Evolutionary conservation across 768 basidiomycete genomes (phyloP).

Genomic region (Cubamyces sp.): DNA sequence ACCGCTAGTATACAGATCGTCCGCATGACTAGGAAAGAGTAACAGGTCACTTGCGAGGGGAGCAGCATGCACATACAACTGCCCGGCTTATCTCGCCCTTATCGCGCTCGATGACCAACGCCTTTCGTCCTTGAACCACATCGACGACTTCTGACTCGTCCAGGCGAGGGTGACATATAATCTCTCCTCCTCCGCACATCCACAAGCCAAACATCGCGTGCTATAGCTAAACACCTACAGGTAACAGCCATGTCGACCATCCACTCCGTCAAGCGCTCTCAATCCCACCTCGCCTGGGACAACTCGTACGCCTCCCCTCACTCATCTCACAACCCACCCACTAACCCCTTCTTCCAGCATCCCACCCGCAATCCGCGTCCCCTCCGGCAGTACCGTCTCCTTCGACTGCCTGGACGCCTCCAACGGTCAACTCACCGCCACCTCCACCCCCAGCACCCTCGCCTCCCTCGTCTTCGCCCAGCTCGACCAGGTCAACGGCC

Average conservation of each 20-base stretch:
- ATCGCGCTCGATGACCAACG: too few species aligned
- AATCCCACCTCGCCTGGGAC: constrained; percentile 63
- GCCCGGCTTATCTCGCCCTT: too few species aligned
- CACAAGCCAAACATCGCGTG: too few species aligned
- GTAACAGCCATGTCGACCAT: constrained; percentile 42
- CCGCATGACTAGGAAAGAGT: too few species aligned
- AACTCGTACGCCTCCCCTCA: constrained; percentile 46
- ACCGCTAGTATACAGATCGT: too few species aligned
- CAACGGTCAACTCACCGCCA: constrained; percentile 57
- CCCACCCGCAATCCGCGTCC: constrained; percentile 50
- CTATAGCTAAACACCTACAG: too few species aligned
- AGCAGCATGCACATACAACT: too few species aligned
- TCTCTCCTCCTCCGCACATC: too few species aligned
- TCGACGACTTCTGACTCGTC: too few species aligned
- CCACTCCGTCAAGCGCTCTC: constrained; percentile 55
- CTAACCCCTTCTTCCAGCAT: constrained; percentile 42
- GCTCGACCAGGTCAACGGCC: constrained; percentile 64
- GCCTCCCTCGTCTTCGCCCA: constrained; percentile 48
- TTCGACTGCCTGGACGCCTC: constrained; percentile 70
- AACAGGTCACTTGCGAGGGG: too few species aligned
- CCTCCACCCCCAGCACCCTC: constrained; percentile 44
- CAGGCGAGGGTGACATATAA: too few species aligned
- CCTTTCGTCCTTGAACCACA: too few species aligned
- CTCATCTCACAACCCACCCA: background rate
- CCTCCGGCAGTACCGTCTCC: constrained; percentile 56